Conservation (phyloP, 2,329 filamentous ascomycete species). For the Arachnomyces sp. region DNA sequence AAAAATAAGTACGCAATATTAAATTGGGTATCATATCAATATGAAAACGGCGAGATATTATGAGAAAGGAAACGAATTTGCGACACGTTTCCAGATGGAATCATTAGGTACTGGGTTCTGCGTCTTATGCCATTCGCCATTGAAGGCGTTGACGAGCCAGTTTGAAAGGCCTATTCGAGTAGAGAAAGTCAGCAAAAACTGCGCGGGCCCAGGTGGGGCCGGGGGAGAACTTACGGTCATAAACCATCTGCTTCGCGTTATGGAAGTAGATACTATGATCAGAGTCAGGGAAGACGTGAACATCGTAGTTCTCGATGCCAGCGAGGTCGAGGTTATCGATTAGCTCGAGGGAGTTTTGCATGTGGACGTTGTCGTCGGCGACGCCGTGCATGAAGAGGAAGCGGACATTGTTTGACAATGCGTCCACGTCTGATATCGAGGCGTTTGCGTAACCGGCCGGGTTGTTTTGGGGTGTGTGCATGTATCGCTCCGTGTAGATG, state of each 20-base stretch:
- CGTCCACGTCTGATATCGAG: conserved; percentile 63
- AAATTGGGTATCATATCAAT: no score
- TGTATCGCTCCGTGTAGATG: conserved; percentile 93
- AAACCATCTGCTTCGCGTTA: conserved; percentile 83
- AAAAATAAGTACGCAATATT: no score
- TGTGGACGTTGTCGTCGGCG: conserved; percentile 95
- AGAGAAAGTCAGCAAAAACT: conserved; percentile 5
- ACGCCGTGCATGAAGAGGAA: conserved; percentile 95
- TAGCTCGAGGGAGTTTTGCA: conserved; percentile 84
- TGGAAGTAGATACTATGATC: conserved; percentile 95
- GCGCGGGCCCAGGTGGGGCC: not conserved
- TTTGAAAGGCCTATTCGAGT: conserved; percentile 41
- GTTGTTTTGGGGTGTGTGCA: conserved; percentile 88
- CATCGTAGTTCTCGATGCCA: conserved; percentile 84
- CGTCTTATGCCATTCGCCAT: conserved; percentile 76
- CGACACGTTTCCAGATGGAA: conserved; percentile 8
- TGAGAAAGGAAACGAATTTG: no score
- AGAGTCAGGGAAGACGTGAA: conserved; percentile 93
- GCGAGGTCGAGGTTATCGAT: conserved; percentile 78
- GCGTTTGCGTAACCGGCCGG: conserved; percentile 64
- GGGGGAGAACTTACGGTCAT: conserved; percentile 63
- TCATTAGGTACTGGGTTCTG: conserved; percentile 42
- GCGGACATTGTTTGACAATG: conserved; percentile 66
- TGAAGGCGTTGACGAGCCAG: conserved; percentile 96
- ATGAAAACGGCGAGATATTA: no score